These are phyloP conservation scores for Microbotryum lychnidis-dioicae DNA, from an alignment of 1,284 basidiomycete genomes.

Conservation along the genomic window DNA sequence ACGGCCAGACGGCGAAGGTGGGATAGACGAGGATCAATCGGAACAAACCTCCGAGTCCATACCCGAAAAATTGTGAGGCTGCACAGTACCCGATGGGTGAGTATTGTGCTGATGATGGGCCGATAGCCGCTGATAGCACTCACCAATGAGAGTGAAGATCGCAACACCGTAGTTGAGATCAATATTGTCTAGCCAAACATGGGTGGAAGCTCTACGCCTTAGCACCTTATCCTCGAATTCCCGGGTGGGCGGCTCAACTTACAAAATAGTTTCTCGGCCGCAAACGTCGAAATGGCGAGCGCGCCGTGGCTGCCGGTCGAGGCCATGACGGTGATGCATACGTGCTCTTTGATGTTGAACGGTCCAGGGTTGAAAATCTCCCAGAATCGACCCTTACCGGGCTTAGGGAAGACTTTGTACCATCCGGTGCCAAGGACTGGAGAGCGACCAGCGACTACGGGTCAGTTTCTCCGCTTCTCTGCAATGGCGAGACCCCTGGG, in stretches of 20 bases:
- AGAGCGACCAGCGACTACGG: neutral
- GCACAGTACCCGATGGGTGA: neutral
- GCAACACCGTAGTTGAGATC: slow-evolving; percentile 46
- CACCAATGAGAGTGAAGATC: slow-evolving; percentile 3
- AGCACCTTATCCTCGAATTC: neutral
- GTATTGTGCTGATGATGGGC: neutral
- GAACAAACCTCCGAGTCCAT: slow-evolving; percentile 56
- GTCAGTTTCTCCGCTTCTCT: too few species aligned
- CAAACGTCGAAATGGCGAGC: slow-evolving; percentile 56
- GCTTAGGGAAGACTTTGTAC: slow-evolving; percentile 1
- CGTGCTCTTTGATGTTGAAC: slow-evolving; percentile 48
- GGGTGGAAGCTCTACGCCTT: neutral
- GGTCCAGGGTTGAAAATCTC: slow-evolving; percentile 24
- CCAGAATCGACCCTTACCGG: neutral
- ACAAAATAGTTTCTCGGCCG: slow-evolving; percentile 51
- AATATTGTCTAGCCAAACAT: slow-evolving; percentile 45
- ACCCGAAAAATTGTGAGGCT: slow-evolving; percentile 54
- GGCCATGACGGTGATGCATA: slow-evolving; percentile 58
- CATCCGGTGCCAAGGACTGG: neutral
- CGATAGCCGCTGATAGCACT: neutral
- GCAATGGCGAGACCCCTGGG: too few species aligned
- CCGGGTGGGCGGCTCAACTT: neutral
- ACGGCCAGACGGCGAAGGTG: slow-evolving; percentile 63
- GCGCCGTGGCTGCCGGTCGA: slow-evolving; percentile 56
- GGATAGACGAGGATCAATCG: slow-evolving; percentile 55